Evolutionary conservation across 306 rosid species (phyloP).

Genomic region (Begonia peltatifolia): DNA sequence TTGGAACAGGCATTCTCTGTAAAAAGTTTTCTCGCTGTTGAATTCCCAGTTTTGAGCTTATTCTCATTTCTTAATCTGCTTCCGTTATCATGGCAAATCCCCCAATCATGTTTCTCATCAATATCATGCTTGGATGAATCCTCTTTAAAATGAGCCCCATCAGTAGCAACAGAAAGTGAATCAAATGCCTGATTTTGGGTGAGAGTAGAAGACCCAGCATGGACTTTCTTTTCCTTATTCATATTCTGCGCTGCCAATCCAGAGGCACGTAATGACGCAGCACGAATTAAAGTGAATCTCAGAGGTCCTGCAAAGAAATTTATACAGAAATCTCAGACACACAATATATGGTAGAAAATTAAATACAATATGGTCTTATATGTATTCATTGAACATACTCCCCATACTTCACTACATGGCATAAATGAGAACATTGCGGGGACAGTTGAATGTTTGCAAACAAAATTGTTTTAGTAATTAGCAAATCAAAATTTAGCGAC

Average conservation of each 20-base stretch:
- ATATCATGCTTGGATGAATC: constrained; percentile 14
- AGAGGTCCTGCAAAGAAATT: constrained; percentile 27
- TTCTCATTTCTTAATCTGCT: constrained; percentile 15
- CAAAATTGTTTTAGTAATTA: no score
- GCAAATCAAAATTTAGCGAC: no score
- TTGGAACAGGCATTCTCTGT: constrained; percentile 28
- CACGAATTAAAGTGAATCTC: constrained; percentile 35
- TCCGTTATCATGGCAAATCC: constrained; percentile 8
- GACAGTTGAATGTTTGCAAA: no score
- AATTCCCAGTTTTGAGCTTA: constrained; percentile 25
- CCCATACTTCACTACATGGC: no score
- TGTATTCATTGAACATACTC: no score
- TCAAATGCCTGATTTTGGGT: constrained; percentile 15
- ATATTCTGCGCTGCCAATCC: constrained; percentile 35
- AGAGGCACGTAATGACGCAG: constrained; percentile 36
- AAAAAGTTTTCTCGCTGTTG: constrained; percentile 70
- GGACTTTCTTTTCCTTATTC: constrained; percentile 14
- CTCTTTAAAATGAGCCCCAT: constrained; percentile 12
- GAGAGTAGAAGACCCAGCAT: constrained; percentile 14
- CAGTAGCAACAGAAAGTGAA: constrained; percentile 12
- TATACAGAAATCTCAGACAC: no score
- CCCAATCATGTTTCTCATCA: constrained; percentile 20
- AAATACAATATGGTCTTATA: no score
- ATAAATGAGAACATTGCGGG: no score
- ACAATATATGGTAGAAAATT: no score